phyloP scores from a whole-genome alignment of 129 eudicot genomes.

The Deinandra increscens region DNA sequence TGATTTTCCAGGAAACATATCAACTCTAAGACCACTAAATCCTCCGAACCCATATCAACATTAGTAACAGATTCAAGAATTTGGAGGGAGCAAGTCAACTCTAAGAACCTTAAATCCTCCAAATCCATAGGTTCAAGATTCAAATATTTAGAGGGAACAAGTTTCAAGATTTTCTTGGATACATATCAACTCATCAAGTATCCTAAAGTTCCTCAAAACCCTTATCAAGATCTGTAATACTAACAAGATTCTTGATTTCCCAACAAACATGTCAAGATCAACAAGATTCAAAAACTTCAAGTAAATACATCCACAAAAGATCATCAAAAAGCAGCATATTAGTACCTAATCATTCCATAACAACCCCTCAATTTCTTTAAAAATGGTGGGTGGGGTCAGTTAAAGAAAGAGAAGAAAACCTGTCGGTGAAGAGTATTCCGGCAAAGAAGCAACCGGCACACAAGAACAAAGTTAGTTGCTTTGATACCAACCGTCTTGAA shows the following conservation, averaged over 20 bases:
- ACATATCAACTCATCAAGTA: background rate
- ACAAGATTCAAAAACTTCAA: background rate
- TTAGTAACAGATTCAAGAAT: background rate
- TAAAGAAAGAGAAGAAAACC: slow-evolving; percentile 44
- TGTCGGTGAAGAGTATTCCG: slow-evolving; percentile 98
- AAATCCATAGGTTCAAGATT: background rate
- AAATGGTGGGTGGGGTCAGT: slow-evolving; percentile 31
- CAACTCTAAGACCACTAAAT: background rate
- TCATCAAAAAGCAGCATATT: slow-evolving; percentile 7
- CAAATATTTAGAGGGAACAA: no score
- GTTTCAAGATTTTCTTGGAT: background rate
- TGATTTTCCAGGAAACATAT: background rate
- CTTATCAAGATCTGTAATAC: background rate
- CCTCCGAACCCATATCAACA: slow-evolving; percentile 7
- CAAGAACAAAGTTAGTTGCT: slow-evolving; percentile 57
- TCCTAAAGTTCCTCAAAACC: background rate
- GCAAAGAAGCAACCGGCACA: slow-evolving; percentile 88
- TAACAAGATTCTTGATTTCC: background rate
- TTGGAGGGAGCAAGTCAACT: background rate
- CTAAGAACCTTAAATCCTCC: slow-evolving; percentile 7
- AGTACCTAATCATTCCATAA: slow-evolving; percentile 22
- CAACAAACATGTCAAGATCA: background rate
- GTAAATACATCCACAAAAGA: slow-evolving; percentile 1
- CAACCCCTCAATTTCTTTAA: slow-evolving; percentile 8
- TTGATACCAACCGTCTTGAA: slow-evolving; percentile 52